phyloP scores from a whole-genome alignment of 1,139 yeast genomes.

The Blastobotrys capitulatus region DNA sequence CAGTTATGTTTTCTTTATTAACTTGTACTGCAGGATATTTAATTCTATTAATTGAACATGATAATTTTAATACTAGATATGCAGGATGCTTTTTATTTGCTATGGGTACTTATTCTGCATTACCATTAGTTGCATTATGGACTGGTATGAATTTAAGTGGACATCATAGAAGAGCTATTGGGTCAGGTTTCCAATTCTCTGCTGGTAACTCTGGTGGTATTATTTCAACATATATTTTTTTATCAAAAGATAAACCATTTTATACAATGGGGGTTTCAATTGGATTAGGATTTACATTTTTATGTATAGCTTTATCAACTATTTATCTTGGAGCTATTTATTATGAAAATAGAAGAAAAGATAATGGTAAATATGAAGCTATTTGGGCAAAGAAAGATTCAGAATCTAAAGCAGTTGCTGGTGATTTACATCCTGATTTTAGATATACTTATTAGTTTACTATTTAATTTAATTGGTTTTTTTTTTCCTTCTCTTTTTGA shows the following conservation, averaged over 20 bases:
- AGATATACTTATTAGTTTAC: conserved; percentile 38
- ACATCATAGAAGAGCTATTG: conserved; percentile 64
- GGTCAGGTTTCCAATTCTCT: conserved; percentile 73
- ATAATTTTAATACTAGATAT: conserved; percentile 43
- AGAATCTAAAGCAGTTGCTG: conserved; percentile 46
- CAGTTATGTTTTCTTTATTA: conserved; percentile 39
- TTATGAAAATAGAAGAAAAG: conserved; percentile 34
- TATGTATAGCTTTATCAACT: conserved; percentile 44
- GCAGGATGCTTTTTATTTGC: conserved; percentile 69
- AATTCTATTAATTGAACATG: conserved; percentile 38
- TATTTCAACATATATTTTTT: conserved; percentile 49
- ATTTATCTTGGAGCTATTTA: conserved; percentile 40
- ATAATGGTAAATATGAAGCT: conserved; percentile 31
- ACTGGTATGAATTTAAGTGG: conserved; percentile 63
- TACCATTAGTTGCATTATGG: conserved; percentile 77
- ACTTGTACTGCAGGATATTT: conserved; percentile 52
- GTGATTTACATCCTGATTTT: conserved; percentile 65
- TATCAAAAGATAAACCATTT: conserved; percentile 51
- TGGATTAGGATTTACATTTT: conserved; percentile 46
- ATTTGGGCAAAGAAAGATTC: conserved; percentile 41
- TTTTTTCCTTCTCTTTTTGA: too few species aligned
- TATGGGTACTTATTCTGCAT: conserved; percentile 59
- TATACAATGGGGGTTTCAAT: conserved; percentile 56
- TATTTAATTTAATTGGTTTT: background rate
- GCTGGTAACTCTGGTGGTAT: conserved; percentile 84